Evolutionary conservation across 1,139 yeast genomes (phyloP), one percentile per base, ranked within the genome.

Genomic region (Eremothecium gossypii): DNA sequence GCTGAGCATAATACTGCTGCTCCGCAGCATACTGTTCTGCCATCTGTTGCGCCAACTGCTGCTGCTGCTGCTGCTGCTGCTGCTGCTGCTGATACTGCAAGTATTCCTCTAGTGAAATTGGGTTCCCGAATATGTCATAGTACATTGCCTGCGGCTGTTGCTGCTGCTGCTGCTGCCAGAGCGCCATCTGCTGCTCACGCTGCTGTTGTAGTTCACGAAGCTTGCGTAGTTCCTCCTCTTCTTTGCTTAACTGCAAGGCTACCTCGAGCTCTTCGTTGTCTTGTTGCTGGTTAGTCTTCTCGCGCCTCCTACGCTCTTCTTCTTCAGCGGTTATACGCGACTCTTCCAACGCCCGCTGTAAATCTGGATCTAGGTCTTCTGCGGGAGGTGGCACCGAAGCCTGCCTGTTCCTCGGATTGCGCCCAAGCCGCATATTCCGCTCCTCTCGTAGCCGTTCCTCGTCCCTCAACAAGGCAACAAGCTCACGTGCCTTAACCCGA

Each of bases 401-500:
- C 26, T 50, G 61, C 26, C 52, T 46, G 17, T 53, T 48, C 35
- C 58, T 46, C 38, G 64, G 64, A 27, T 62, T 55, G 31, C 54
- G 42, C 27, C 48, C 47, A 71, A 79, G 58, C 64, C 66, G 52
- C 47, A 58, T 33, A 30, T 63, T 70, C 50, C 98, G 73, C 62
- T 85, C 97, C 46, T 75, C 76, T 40, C 75, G 70, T 53, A 91
- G 73, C 54, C 95, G 72, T 54, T 87, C 96, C 50, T 85, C 94
- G 59, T 91, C 95, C 54, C 75, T 71, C 55, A 91, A 67, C 47
- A 91, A 66, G 13, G 82, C 66, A 0, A 95, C 89, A 64, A 91
- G 70, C 54, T 86, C 96, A 61, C 83, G 85, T 9, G 98, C 97
- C 65, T 89, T 86, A 38, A 85, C 87, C 49, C 99, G 74, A 49